Conservation (phyloP, 352 stramenopile species). For the Phytophthora fragariaefolia region DNA sequence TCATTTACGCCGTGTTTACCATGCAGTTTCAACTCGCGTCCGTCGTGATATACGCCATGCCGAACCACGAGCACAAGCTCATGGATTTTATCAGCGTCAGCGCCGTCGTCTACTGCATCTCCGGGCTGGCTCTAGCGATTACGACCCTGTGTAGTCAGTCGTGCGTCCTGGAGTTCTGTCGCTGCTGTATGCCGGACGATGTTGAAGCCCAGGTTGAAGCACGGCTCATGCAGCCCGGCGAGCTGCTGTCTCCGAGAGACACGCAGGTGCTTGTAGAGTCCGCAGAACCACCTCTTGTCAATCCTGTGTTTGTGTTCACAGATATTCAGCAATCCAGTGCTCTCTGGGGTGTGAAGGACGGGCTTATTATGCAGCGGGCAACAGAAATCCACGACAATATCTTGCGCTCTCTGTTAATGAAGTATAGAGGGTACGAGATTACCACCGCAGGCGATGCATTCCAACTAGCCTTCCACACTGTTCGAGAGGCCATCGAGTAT, state of each 20-base stretch:
- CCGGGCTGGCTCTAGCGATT: slow-evolving; percentile 44
- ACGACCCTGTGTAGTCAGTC: slow-evolving; percentile 59
- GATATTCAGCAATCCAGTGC: slow-evolving; percentile 71
- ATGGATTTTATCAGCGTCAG: slow-evolving; percentile 50
- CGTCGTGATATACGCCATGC: slow-evolving; percentile 48
- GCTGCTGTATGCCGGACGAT: slow-evolving; percentile 52
- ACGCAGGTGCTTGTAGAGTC: slow-evolving; percentile 37
- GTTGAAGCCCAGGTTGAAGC: slow-evolving; percentile 52
- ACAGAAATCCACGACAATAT: slow-evolving; percentile 67
- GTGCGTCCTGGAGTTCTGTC: slow-evolving; percentile 46
- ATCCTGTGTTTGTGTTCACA: slow-evolving; percentile 71
- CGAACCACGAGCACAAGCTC: slow-evolving; percentile 28
- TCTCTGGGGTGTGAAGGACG: slow-evolving; percentile 50
- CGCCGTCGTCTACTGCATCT: slow-evolving; percentile 42
- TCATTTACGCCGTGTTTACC: slow-evolving; percentile 67
- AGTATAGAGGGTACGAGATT: slow-evolving; percentile 68
- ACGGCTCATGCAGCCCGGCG: slow-evolving; percentile 42
- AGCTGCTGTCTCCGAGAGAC: slow-evolving; percentile 41
- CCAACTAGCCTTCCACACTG: slow-evolving; percentile 64
- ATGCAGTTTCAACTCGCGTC: slow-evolving; percentile 63
- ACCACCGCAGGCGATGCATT: slow-evolving; percentile 65
- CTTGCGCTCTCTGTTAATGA: slow-evolving; percentile 47
- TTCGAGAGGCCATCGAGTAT: slow-evolving; percentile 63
- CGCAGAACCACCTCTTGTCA: slow-evolving; percentile 44
- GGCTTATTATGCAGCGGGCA: slow-evolving; percentile 53